Conservation (phyloP, 768 basidiomycete genomes). For the Mycena kentingensis region DNA sequence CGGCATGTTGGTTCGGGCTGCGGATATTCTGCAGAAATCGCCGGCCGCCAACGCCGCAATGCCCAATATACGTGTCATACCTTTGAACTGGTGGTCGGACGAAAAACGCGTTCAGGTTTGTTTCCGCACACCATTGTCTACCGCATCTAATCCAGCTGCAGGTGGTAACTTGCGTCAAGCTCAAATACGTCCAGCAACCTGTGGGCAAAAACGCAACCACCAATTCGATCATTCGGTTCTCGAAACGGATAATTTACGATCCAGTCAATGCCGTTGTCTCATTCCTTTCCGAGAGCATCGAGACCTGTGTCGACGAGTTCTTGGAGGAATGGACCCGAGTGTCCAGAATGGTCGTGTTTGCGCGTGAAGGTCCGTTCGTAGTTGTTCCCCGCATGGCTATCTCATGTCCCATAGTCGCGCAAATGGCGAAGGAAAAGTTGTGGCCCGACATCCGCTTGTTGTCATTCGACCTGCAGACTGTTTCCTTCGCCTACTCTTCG, state of each 20-base stretch:
- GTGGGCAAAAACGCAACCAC: constrained; percentile 69
- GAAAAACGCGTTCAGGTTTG: constrained; percentile 58
- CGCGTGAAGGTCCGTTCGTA: constrained; percentile 68
- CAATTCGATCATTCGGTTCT: constrained; percentile 73
- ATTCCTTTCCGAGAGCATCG: constrained; percentile 83
- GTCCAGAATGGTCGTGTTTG: constrained; percentile 92
- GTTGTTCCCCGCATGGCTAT: constrained; percentile 4
- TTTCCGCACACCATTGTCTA: constrained; percentile 14
- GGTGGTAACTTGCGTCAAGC: constrained; percentile 88
- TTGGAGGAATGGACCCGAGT: constrained; percentile 91
- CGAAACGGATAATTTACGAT: constrained; percentile 88
- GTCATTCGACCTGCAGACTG: constrained; percentile 89
- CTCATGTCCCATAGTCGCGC: constrained; percentile 57
- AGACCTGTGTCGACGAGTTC: constrained; percentile 88
- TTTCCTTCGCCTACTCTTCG: constrained; percentile 81
- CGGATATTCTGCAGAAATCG: constrained; percentile 77
- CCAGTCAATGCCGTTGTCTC: constrained; percentile 86
- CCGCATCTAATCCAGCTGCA: constrained; percentile 27
- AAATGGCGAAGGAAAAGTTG: constrained; percentile 71
- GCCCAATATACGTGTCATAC: constrained; percentile 88
- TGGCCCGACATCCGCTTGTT: constrained; percentile 81
- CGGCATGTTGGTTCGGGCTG: constrained; percentile 78
- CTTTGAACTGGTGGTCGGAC: constrained; percentile 90
- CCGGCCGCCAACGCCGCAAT: constrained; percentile 91
- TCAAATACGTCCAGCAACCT: constrained; percentile 88